These are phyloP conservation scores for Henningerozyma blattae DNA, from an alignment of 805 yeast species.

Conservation along the genomic window DNA sequence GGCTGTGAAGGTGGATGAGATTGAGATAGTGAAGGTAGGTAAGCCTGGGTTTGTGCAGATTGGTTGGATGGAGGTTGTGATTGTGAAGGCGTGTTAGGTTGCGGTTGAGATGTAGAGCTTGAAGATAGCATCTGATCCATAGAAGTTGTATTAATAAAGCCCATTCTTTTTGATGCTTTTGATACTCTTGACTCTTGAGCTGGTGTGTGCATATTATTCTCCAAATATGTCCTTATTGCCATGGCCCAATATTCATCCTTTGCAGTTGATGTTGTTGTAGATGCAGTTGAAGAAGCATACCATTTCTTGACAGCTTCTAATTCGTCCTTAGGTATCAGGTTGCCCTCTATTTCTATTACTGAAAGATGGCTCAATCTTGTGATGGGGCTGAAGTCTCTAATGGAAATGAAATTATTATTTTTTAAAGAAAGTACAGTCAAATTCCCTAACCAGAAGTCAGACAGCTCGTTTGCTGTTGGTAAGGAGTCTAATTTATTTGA, in stretches of 20 bases:
- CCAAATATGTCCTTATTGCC: constrained; percentile 20
- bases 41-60: neutral
- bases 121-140: neutral
- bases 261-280: constrained; percentile 29
- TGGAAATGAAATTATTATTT: constrained; percentile 37
- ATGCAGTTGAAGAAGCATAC: too few relatives aligned
- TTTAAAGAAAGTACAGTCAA: constrained; percentile 51
- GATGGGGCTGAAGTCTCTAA: constrained; percentile 40
- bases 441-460: constrained; percentile 27
- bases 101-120: neutral
- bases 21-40: neutral
- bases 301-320: constrained; percentile 28
- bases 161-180: constrained; percentile 68
- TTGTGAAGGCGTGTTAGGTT: neutral
- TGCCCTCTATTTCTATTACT: constrained; percentile 48
- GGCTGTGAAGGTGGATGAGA: neutral
- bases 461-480: constrained; percentile 33
- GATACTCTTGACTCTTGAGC: constrained; percentile 20
- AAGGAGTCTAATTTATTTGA: constrained; percentile 38
- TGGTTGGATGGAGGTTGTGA: neutral
- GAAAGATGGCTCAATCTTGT: constrained; percentile 40
- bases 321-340: constrained; percentile 44
- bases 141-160: constrained; percentile 33
- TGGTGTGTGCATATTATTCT: constrained; percentile 9
- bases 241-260: constrained; percentile 26